These are phyloP conservation scores for Mycena sp. DNA, from an alignment of 1,284 basidiomycete genomes.

Conservation along the genomic window DNA sequence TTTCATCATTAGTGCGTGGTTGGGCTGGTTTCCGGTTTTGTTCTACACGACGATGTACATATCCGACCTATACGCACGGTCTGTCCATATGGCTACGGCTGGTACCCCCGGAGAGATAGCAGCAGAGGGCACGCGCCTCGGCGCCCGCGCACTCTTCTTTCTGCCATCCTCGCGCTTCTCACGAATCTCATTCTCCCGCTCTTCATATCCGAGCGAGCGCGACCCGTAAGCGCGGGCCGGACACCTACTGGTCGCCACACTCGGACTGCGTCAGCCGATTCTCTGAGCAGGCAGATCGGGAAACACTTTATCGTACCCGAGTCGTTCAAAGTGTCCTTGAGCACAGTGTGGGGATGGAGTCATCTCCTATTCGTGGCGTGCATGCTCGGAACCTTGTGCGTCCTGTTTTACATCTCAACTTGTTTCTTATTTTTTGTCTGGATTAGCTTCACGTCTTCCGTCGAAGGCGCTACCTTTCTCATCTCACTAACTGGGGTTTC, in stretches of 20 bases:
- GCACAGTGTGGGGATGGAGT: conserved; percentile 76
- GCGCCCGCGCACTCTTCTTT: conserved; percentile 42
- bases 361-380: conserved; percentile 66
- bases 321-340: conserved; percentile 54
- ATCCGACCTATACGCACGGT: conserved; percentile 81
- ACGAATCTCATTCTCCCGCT: conserved; percentile 80
- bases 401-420: background rate
- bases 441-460: conserved; percentile 70
- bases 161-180: conserved; percentile 74
- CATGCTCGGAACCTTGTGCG: conserved; percentile 6
- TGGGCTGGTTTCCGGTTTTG: conserved; percentile 90
- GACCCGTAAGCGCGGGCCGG: background rate
- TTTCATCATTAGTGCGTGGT: conserved; percentile 60
- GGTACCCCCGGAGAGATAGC: conserved; percentile 21
- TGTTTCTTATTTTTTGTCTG: background rate
- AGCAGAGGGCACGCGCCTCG: background rate
- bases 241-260: background rate
- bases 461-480: conserved; percentile 69
- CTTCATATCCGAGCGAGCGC: background rate
- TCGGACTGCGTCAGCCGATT: background rate
- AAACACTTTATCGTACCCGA: background rate
- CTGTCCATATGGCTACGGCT: conserved; percentile 15
- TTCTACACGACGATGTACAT: conserved; percentile 92
- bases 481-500: conserved; percentile 78
- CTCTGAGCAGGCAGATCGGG: no score